These are phyloP conservation scores for Zygosaccharomyces lentus DNA, from an alignment of 805 yeast species.

Conservation along the genomic window DNA sequence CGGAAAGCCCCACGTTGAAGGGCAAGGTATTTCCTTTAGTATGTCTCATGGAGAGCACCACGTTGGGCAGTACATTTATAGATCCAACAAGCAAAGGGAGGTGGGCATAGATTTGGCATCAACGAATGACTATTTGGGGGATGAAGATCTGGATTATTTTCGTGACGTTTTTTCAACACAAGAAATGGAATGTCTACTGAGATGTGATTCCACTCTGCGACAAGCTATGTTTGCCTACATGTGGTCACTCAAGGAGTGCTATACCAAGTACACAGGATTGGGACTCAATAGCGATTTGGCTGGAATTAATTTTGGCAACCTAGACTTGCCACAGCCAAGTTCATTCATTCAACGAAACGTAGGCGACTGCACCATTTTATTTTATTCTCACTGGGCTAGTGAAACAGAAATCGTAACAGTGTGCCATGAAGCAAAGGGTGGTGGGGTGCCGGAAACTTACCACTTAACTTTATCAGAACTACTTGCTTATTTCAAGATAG, in stretches of 20 bases:
- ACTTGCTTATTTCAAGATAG: neutral
- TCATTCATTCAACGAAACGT: conserved; percentile 8
- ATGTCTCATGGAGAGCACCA: conserved; percentile 54
- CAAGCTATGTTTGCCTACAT: conserved; percentile 46
- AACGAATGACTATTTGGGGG: conserved; percentile 26
- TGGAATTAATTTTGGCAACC: conserved; percentile 30
- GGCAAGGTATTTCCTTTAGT: conserved; percentile 43
- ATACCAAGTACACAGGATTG: conserved; percentile 59
- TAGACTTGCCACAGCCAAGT: neutral
- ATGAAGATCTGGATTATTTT: conserved; percentile 36
- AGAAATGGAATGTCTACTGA: conserved; percentile 37
- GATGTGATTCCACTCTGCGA: conserved; percentile 13
- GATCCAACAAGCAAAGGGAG: conserved; percentile 23
- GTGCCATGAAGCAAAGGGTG: conserved; percentile 10
- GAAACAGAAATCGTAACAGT: conserved; percentile 17
- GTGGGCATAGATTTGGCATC: conserved; percentile 50
- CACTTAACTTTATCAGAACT: neutral
- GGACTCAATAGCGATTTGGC: conserved; percentile 46
- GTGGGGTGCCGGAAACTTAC: neutral
- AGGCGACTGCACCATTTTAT: conserved; percentile 12
- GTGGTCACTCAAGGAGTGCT: conserved; percentile 82
- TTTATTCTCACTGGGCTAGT: conserved; percentile 26
- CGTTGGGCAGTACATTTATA: conserved; percentile 42
- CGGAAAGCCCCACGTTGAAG: conserved; percentile 55
- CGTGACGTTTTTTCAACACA: conserved; percentile 39